Percentiles rank a stretch among this genome's conserved stretches.
Evolutionary conservation across 1,139 yeast species (phyloP).

Genomic region (Taiozyma sp.): DNA sequence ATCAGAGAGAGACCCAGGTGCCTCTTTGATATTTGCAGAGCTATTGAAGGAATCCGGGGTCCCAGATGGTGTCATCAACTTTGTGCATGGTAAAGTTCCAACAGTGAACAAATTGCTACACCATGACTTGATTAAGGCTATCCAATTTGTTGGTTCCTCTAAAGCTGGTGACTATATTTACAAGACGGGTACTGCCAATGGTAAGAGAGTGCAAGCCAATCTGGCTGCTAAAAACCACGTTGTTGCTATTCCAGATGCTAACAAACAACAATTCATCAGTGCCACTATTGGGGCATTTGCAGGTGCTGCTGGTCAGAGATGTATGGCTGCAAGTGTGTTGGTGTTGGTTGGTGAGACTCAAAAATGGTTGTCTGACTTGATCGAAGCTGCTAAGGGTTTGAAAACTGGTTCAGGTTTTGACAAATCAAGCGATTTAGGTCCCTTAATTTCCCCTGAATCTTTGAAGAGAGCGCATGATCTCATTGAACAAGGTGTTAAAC

Average conservation of each 20-base stretch:
- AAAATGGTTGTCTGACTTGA: constrained; percentile 59
- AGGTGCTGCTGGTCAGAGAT: constrained; percentile 84
- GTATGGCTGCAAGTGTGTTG: constrained; percentile 75
- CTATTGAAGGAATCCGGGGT: constrained; percentile 66
- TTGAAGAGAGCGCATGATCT: constrained; percentile 49
- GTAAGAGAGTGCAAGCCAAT: constrained; percentile 75
- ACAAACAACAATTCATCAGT: constrained; percentile 58
- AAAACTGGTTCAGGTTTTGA: constrained; percentile 67
- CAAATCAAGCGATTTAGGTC: constrained; percentile 59
- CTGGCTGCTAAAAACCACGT: constrained; percentile 78
- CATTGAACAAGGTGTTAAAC: constrained; percentile 47
- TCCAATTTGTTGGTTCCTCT: constrained; percentile 75
- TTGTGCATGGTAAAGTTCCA: constrained; percentile 71
- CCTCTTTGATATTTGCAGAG: constrained; percentile 70
- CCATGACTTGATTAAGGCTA: constrained; percentile 69
- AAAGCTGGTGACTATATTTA: constrained; percentile 72
- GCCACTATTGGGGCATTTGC: constrained; percentile 75
- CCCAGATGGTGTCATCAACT: constrained; percentile 67
- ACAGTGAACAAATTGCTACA: constrained; percentile 69
- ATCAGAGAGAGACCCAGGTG: constrained; percentile 70
- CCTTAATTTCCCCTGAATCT: constrained; percentile 59
- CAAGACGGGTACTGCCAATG: constrained; percentile 60
- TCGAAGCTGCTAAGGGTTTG: constrained; percentile 51
- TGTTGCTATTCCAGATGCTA: constrained; percentile 68
- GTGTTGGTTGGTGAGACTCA: constrained; percentile 71